These are phyloP conservation scores for Cercospora berteroae DNA, from an alignment of 2,329 filamentous ascomycete species.

Conservation along the genomic window DNA sequence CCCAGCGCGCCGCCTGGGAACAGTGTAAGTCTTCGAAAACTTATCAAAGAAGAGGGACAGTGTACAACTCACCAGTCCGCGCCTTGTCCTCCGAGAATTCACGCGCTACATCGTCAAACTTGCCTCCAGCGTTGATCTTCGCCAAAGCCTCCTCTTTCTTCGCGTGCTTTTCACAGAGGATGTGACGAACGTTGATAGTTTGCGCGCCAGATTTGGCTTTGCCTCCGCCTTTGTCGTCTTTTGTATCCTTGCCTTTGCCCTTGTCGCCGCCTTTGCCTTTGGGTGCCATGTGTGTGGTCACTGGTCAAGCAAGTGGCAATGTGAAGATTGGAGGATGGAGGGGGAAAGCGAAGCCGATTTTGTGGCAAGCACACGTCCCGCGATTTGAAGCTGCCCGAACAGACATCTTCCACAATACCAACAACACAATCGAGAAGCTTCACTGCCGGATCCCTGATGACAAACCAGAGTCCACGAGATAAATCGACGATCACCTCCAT, in stretches of 20 bases:
- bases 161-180: conserved; percentile 73
- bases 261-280: conserved; percentile 32
- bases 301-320: neutral
- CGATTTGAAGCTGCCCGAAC: neutral
- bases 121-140: conserved; percentile 64
- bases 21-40: neutral
- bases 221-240: conserved; percentile 24
- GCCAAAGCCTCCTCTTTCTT: conserved; percentile 74
- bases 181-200: conserved; percentile 72
- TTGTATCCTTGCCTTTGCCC: conserved; percentile 26
- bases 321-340: neutral
- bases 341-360: conserved; percentile 8
- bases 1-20: conserved; percentile 64
- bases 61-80: conserved; percentile 49
- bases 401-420: neutral
- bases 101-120: conserved; percentile 72
- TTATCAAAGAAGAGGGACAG: neutral
- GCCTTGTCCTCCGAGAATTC: conserved; percentile 77
- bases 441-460: neutral
- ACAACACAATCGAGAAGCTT: neutral
- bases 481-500: neutral
- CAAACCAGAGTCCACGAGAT: neutral
- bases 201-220: conserved; percentile 59
- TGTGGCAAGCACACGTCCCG: neutral
- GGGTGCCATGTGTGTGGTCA: conserved; percentile 31